Percentiles rank a stretch among this genome's conserved stretches.
Evolutionary conservation across 2,329 filamentous ascomycete genomes (phyloP).

Genomic region (Fusarium sp.): DNA sequence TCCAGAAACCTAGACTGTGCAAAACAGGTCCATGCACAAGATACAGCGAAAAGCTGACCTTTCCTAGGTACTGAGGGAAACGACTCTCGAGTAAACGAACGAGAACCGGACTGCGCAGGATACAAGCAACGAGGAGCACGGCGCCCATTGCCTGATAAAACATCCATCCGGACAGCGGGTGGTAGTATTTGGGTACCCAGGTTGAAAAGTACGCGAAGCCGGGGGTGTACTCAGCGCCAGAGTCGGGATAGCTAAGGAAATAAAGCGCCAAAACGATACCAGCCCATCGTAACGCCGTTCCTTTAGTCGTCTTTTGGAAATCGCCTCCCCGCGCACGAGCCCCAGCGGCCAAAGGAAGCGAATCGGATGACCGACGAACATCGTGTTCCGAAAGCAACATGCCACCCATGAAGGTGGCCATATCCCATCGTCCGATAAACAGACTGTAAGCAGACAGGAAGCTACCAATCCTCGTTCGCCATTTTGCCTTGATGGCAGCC

Average conservation of each 20-base stretch:
- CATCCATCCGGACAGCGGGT: slow-evolving; percentile 55
- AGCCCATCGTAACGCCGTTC: slow-evolving; percentile 47
- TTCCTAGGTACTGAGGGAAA: slow-evolving; percentile 56
- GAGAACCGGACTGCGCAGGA: slow-evolving; percentile 52
- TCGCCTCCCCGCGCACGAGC: slow-evolving; percentile 9
- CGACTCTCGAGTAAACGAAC: slow-evolving; percentile 50
- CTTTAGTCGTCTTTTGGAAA: slow-evolving; percentile 22
- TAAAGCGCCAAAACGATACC: slow-evolving; percentile 53
- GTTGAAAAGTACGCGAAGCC: slow-evolving; percentile 54
- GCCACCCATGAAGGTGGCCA: slow-evolving; percentile 57
- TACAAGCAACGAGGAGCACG: slow-evolving; percentile 53
- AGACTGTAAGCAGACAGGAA: slow-evolving; percentile 54
- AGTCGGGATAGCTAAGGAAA: slow-evolving; percentile 57
- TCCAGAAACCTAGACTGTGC: slow-evolving; percentile 70
- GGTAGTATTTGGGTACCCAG: slow-evolving; percentile 55
- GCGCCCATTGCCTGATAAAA: slow-evolving; percentile 58
- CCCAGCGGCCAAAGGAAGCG: slow-evolving; percentile 32
- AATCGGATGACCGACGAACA: slow-evolving; percentile 46
- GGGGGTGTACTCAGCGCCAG: slow-evolving; percentile 56
- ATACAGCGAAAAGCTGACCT: slow-evolving; percentile 59
- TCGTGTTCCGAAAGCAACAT: slow-evolving; percentile 56
- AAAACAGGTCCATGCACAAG: slow-evolving; percentile 68
- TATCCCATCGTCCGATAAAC: slow-evolving; percentile 56
- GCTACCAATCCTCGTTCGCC: slow-evolving; percentile 51
- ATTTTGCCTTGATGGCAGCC: slow-evolving; percentile 53